These are phyloP conservation scores for Botrytis medusae DNA, from an alignment of 2,329 filamentous ascomycete genomes.

Conservation along the genomic window DNA sequence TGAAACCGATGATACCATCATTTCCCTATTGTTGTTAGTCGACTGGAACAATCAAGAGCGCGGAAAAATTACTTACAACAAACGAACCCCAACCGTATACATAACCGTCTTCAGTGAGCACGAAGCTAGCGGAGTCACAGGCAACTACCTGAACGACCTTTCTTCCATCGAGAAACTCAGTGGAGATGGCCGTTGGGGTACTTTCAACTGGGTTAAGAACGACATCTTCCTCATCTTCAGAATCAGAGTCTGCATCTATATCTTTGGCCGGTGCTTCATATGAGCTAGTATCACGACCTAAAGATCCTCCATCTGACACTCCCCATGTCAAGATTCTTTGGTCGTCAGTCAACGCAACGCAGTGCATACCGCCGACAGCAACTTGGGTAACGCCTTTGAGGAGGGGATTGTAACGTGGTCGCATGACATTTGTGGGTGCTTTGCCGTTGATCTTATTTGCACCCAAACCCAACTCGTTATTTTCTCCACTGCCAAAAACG, in stretches of 20 bases:
- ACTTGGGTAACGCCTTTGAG: slow-evolving; percentile 70
- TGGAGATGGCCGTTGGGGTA: slow-evolving; percentile 52
- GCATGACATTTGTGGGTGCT: slow-evolving; percentile 69
- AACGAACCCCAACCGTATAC: slow-evolving; percentile 88
- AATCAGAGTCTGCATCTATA: slow-evolving; percentile 49
- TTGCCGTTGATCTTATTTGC: slow-evolving; percentile 59
- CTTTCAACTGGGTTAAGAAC: slow-evolving; percentile 72
- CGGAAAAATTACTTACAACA: slow-evolving; percentile 49
- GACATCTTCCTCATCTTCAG: slow-evolving; percentile 50
- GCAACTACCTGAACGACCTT: slow-evolving; percentile 52
- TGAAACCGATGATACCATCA: slow-evolving; percentile 61
- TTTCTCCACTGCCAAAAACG: slow-evolving; percentile 76
- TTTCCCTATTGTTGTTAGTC: slow-evolving; percentile 50
- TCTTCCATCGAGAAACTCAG: slow-evolving; percentile 4
- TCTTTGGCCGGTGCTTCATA: slow-evolving; percentile 61
- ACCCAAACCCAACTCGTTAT: slow-evolving; percentile 81
- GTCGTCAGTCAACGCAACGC: slow-evolving; percentile 71
- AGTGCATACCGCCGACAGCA: slow-evolving; percentile 81
- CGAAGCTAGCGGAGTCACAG: slow-evolving; percentile 74
- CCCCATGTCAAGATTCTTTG: slow-evolving; percentile 85
- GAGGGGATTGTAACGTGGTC: slow-evolving; percentile 67
- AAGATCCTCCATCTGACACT: slow-evolving; percentile 80
- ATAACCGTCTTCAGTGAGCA: slow-evolving; percentile 69
- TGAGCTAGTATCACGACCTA: slow-evolving; percentile 67
- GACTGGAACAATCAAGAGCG: background rate